phyloP scores from a whole-genome alignment of 1,284 basidiomycete species.

The Pseudozyma sp. region DNA sequence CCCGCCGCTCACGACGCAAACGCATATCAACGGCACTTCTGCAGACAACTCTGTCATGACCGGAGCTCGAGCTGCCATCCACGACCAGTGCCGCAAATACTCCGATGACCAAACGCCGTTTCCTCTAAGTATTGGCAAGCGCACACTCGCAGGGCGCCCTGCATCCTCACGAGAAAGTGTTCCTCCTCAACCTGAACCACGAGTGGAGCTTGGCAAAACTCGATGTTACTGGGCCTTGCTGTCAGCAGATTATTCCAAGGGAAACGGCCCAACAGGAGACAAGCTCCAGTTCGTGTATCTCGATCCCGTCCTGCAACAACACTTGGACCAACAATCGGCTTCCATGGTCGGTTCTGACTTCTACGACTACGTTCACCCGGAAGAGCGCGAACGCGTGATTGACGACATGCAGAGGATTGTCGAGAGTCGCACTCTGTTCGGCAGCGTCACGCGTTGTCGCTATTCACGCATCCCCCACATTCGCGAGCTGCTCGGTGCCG shows the following conservation, averaged over 20 bases:
- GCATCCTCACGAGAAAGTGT: neutral
- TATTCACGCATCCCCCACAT: slow-evolving; percentile 71
- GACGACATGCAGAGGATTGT: slow-evolving; percentile 81
- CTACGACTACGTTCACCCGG: slow-evolving; percentile 88
- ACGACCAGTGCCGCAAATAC: slow-evolving; percentile 30
- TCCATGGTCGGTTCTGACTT: slow-evolving; percentile 80
- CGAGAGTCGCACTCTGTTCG: slow-evolving; percentile 83
- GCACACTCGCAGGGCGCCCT: slow-evolving; percentile 22
- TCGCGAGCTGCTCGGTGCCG: slow-evolving; percentile 70
- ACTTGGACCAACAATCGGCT: slow-evolving; percentile 80
- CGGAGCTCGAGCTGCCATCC: slow-evolving; percentile 20
- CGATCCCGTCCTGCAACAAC: slow-evolving; percentile 83
- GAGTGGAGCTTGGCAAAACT: slow-evolving; percentile 42
- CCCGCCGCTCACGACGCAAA: slow-evolving; percentile 21
- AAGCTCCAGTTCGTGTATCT: slow-evolving; percentile 86
- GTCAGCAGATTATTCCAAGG: slow-evolving; percentile 34
- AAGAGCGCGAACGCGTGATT: slow-evolving; percentile 74
- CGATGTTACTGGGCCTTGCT: slow-evolving; percentile 57
- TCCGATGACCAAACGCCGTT: slow-evolving; percentile 31
- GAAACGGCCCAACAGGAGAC: slow-evolving; percentile 29
- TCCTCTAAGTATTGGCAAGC: slow-evolving; percentile 33
- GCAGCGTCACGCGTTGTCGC: slow-evolving; percentile 84
- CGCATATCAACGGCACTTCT: slow-evolving; percentile 22
- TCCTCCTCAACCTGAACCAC: slow-evolving; percentile 16
- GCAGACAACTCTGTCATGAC: slow-evolving; percentile 9